Evolutionary conservation across 108 stramenopile genomes (phyloP).

Genomic region (Epipyxis sp.): DNA sequence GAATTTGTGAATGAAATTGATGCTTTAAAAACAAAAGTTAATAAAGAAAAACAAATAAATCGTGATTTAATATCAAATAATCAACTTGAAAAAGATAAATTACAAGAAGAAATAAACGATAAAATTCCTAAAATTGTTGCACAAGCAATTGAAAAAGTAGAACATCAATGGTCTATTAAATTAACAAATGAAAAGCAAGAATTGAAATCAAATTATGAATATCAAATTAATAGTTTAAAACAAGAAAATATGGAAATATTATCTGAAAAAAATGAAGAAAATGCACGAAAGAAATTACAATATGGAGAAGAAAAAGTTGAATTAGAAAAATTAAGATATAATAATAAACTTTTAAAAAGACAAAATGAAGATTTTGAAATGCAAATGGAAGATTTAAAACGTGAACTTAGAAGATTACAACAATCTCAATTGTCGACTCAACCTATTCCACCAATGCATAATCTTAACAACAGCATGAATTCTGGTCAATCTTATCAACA

Average conservation of each 20-base stretch:
- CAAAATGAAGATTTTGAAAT: background rate
- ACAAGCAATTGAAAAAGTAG: background rate
- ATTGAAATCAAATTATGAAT: background rate
- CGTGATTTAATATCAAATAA: background rate
- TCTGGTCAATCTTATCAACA: background rate
- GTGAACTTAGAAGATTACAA: background rate
- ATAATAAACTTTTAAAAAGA: background rate
- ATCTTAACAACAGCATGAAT: background rate
- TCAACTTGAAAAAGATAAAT: background rate
- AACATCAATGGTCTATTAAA: background rate
- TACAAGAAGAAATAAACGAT: background rate
- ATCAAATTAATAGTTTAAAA: background rate
- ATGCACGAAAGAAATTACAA: background rate
- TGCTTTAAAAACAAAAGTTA: background rate
- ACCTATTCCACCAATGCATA: background rate
- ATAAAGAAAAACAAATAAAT: background rate
- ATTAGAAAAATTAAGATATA: background rate
- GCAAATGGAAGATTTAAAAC: background rate
- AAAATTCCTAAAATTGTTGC: constrained; percentile 14
- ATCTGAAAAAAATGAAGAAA: background rate
- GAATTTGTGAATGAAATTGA: background rate
- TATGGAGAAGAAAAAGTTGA: background rate
- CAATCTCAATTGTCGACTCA: background rate
- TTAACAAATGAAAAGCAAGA: background rate
- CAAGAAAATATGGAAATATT: background rate